Conservation (phyloP, 768 basidiomycete genomes). For the Amyloporia xantha region DNA sequence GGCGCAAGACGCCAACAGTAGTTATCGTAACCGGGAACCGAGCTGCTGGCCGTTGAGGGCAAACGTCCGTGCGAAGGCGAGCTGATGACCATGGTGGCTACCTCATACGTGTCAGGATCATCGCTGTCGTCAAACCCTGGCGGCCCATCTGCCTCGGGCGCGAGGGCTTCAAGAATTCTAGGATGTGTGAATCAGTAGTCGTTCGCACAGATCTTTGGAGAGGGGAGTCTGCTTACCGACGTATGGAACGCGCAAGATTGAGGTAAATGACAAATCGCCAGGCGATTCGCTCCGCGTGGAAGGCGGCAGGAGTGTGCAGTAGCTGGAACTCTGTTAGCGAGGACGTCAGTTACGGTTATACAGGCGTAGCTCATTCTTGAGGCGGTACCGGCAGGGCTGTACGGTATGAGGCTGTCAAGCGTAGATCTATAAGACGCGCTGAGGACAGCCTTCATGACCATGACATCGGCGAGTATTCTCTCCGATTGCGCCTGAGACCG, state of each 20-base stretch:
- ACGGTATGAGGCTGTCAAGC: neutral
- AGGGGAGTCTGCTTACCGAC: constrained; percentile 40
- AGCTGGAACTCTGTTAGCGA: constrained; percentile 68
- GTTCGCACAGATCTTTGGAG: too few relatives aligned
- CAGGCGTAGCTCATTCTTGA: neutral
- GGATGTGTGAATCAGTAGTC: neutral
- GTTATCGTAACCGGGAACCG: constrained; percentile 51
- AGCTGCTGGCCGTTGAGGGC: constrained; percentile 46
- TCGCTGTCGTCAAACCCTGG: constrained; percentile 52
- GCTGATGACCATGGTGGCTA: constrained; percentile 43
- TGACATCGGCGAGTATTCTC: too few relatives aligned
- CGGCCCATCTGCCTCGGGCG: constrained; percentile 55
- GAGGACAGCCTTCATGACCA: neutral
- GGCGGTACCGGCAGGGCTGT: neutral
- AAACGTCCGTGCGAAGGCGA: constrained; percentile 34
- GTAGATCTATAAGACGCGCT: too few relatives aligned
- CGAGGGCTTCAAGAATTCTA: constrained; percentile 70
- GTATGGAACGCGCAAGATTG: constrained; percentile 78
- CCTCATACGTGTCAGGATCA: constrained; percentile 44
- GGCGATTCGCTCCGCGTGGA: constrained; percentile 73
- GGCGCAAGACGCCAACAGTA: constrained; percentile 63
- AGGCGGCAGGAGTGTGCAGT: constrained; percentile 68
- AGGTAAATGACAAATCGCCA: constrained; percentile 88
- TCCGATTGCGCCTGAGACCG: too few relatives aligned
- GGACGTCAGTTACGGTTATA: neutral